Conservation (phyloP, 179 eudicot genomes). For the Carnegiea gigantea region DNA sequence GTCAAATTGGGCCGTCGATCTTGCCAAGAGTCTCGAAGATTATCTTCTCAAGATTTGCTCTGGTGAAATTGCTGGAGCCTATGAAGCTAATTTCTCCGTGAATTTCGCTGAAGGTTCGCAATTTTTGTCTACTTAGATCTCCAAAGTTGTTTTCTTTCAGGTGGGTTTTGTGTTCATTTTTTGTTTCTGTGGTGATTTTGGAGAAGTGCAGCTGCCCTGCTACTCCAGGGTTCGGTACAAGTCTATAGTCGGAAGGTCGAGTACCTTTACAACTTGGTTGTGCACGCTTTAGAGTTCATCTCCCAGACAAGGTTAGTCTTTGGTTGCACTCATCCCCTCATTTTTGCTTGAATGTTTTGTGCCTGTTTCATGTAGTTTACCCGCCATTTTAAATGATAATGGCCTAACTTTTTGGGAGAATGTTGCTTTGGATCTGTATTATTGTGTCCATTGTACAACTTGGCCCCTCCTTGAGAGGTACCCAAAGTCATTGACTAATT, state of each 20-base stretch:
- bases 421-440: background rate
- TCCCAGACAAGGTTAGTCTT: conserved; percentile 69
- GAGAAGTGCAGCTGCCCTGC: conserved; percentile 71
- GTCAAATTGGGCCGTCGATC: conserved; percentile 91
- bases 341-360: background rate
- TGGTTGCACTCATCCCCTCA: background rate
- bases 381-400: background rate
- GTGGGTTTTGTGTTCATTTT: conserved; percentile 10
- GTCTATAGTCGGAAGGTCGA: conserved; percentile 94
- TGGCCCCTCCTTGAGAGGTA: background rate
- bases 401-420: background rate
- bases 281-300: conserved; percentile 79
- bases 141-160: background rate
- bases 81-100: conserved; percentile 47
- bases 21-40: conserved; percentile 80
- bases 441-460: background rate
- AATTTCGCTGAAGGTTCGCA: conserved; percentile 80
- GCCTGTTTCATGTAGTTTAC: background rate
- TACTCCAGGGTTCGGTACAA: conserved; percentile 89
- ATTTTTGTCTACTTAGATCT: conserved; percentile 5
- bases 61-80: conserved; percentile 59
- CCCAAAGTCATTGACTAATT: background rate
- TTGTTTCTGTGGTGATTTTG: conserved; percentile 17
- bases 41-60: conserved; percentile 85
- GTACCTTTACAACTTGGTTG: conserved; percentile 81